phyloP scores from a whole-genome alignment of 176 grass and related monocot species.

The Microstegium vimineum region DNA sequence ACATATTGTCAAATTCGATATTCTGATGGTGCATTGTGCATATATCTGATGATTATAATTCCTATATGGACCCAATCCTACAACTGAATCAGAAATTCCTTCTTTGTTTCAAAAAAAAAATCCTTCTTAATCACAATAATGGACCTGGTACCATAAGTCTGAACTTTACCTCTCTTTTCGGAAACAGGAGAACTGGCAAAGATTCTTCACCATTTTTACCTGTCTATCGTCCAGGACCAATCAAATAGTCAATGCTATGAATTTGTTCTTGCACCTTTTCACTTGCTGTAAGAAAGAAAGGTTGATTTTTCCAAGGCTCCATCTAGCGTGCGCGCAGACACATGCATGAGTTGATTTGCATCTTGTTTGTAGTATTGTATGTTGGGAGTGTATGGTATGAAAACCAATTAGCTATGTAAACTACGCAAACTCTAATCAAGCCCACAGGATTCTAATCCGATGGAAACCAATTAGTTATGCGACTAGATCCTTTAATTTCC shows the following conservation, averaged over 20 bases:
- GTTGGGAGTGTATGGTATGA: no score
- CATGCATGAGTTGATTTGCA: no score
- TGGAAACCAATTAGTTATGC: no score
- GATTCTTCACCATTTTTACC: not conserved
- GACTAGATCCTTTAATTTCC: no score
- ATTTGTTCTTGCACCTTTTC: not conserved
- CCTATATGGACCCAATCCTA: not conserved
- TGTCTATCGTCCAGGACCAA: not conserved
- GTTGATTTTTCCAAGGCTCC: no score
- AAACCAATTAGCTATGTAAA: no score
- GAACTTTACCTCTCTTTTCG: not conserved
- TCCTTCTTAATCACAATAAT: not conserved
- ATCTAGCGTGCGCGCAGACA: no score
- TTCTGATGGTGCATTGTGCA: not conserved
- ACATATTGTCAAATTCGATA: not conserved
- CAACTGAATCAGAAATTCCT: not conserved
- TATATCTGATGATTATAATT: not conserved
- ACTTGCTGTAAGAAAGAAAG: not conserved
- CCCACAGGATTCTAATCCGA: no score
- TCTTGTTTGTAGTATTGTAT: no score
- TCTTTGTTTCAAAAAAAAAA: not conserved
- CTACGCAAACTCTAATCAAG: no score
- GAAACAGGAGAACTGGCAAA: not conserved
- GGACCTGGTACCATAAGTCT: not conserved
- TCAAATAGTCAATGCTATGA: not conserved